Evolutionary conservation across 768 basidiomycete genomes (phyloP).

Genomic region (Russula brevipes): DNA sequence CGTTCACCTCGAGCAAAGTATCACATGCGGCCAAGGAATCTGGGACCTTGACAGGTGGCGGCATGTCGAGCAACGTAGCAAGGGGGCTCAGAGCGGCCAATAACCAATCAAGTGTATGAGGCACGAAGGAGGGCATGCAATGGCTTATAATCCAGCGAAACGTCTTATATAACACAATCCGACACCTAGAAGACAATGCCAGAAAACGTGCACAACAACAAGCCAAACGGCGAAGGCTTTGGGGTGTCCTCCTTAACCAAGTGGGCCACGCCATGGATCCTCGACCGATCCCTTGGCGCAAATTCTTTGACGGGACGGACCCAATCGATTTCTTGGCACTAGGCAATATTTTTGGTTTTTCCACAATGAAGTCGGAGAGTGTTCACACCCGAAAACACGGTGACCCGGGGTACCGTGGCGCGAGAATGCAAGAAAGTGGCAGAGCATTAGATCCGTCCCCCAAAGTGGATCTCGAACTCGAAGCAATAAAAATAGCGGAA

Average conservation of each 20-base stretch:
- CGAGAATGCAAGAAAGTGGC: background rate
- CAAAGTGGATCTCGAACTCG: background rate
- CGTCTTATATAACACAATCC: too few species aligned
- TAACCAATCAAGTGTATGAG: background rate
- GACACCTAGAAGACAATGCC: background rate
- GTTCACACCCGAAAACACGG: background rate
- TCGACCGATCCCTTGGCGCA: background rate
- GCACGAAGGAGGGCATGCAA: background rate
- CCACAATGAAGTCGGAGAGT: too few species aligned
- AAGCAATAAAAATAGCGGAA: background rate
- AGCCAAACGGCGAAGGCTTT: background rate
- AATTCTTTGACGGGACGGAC: background rate
- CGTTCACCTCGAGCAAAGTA: background rate
- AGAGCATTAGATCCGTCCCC: slow-evolving; percentile 3
- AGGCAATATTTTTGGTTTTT: too few species aligned
- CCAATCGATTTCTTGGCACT: background rate
- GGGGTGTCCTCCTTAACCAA: background rate
- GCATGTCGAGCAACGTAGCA: background rate
- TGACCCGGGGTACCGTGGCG: slow-evolving; percentile 1
- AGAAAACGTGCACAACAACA: background rate
- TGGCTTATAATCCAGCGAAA: background rate
- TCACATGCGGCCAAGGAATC: background rate
- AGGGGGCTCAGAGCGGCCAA: background rate
- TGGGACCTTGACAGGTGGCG: background rate
- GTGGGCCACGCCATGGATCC: too few species aligned